These are phyloP conservation scores for Beauveria pseudobassiana DNA, from an alignment of 2,329 filamentous ascomycete species.

Conservation along the genomic window DNA sequence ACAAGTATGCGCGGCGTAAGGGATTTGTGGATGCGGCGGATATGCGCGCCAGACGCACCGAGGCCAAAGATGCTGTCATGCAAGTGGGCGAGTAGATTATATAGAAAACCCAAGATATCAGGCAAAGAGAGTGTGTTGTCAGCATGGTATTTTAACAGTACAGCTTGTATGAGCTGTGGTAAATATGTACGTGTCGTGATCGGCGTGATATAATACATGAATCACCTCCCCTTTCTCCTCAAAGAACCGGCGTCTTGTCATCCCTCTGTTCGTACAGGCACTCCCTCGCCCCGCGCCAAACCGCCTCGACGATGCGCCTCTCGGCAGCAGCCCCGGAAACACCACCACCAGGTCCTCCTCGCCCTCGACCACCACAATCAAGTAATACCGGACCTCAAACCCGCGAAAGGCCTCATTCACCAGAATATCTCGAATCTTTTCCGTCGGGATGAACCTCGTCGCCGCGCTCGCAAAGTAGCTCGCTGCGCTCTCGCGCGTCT, in stretches of 20 bases:
- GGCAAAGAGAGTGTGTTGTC: background rate
- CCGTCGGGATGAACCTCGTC: conserved; percentile 72
- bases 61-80: conserved; percentile 24
- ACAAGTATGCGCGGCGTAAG: conserved; percentile 53
- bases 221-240: too few species aligned
- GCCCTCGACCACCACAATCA: conserved; percentile 82
- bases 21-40: conserved; percentile 48
- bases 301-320: conserved; percentile 71
- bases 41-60: conserved; percentile 29
- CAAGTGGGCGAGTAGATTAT: conserved; percentile 17
- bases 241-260: conserved; percentile 23
- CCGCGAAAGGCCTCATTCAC: conserved; percentile 93
- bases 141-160: background rate
- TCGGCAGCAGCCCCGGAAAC: conserved; percentile 74
- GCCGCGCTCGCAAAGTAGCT: conserved; percentile 51
- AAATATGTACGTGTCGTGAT: background rate
- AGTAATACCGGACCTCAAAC: conserved; percentile 83
- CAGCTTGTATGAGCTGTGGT: background rate
- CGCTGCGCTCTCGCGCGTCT: conserved; percentile 60
- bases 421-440: conserved; percentile 84
- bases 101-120: background rate
- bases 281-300: conserved; percentile 78
- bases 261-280: conserved; percentile 61
- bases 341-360: conserved; percentile 90
- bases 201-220: background rate